Evolutionary conservation across 768 basidiomycete genomes (phyloP), one percentile per base, ranked within the genome.

Genomic region (Cyclocybe cylindracea): DNA sequence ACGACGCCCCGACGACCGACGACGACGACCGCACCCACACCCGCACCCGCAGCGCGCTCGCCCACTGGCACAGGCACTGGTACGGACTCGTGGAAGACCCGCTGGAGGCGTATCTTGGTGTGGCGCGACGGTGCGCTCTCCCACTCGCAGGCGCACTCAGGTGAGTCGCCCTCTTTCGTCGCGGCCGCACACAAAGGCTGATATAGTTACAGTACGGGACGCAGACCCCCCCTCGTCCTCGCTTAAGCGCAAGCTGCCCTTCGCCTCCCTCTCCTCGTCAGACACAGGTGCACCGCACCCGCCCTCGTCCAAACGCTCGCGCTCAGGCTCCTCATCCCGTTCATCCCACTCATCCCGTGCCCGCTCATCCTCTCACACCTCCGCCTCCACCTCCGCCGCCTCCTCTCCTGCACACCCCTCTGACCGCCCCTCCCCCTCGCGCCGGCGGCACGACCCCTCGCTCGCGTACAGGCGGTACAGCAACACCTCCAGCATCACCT

Each of bases 71-170:
- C 49, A 89, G 75, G 88, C 51, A 84, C 88, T n/a, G n/a, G n/a
- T n/a, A n/a, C n/a, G 41, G 83, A 86, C 57, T 83, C 83, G 0
- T 82, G 78, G 63, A 65, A 64, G 44, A 65, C 72, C 8, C 78
- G 82, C 55, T 79, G 86, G 76, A 82, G 78, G 61, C 85, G 89
- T 54, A 83, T 91, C 50, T 77, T 83, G 16, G 78, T 79, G 10
- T 91, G 89, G 89, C 76, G 88, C 51, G 84, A 88, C 5, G 24
- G 24, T 24, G 24, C 24, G 41, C 71, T 41, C 73, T 78, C 36
- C 60, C 78, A 54, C 70, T 71, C 56, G 53, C 71, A 24, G 24
- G 2, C 24, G 2, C 71, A 24, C 39, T 61, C 72, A 44, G 76
- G 80, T 81, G 62, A 46, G 79, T 59, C 24, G 47, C 33, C 38